These are phyloP conservation scores for Francoa sonchifolia DNA, from an alignment of 441 rosid species.

Conservation along the genomic window DNA sequence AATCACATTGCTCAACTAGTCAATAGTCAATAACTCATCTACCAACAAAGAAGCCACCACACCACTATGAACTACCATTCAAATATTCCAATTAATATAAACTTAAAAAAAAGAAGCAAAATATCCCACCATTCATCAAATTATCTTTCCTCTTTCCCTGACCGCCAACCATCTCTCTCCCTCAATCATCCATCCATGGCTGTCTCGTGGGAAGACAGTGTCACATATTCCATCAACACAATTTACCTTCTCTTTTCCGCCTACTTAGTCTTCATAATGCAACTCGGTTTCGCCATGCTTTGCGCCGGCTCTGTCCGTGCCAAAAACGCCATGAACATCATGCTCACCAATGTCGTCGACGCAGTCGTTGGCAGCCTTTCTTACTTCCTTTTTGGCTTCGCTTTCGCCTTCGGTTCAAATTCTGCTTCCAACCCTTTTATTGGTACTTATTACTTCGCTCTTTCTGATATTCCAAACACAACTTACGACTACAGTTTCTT, in stretches of 20 bases:
- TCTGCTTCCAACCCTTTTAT: conserved; percentile 53
- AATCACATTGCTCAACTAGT: neutral
- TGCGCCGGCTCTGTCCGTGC: conserved; percentile 82
- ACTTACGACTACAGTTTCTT: conserved; percentile 45
- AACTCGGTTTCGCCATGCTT: conserved; percentile 86
- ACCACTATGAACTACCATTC: neutral
- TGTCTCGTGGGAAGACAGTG: conserved; percentile 45
- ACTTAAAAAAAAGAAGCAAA: no score
- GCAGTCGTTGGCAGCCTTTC: conserved; percentile 77
- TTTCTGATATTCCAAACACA: conserved; percentile 31
- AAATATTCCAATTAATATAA: no score
- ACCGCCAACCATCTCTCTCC: conserved; percentile 14
- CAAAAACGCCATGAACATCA: conserved; percentile 71
- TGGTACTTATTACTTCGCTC: conserved; percentile 49
- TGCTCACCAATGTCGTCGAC: conserved; percentile 82
- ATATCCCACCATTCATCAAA: no score
- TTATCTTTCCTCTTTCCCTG: conserved; percentile 7
- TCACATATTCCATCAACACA: conserved; percentile 40
- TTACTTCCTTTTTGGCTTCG: conserved; percentile 67
- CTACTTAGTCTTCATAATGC: conserved; percentile 73
- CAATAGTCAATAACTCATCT: neutral
- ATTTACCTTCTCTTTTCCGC: conserved; percentile 75
- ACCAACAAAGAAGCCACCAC: neutral
- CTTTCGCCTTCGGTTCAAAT: conserved; percentile 54
- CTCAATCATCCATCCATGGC: conserved; percentile 18